Evolutionary conservation across 2,329 filamentous ascomycete genomes (phyloP), one percentile per base, ranked within the genome.

Genomic region (Clarireedia homoeocarpa): DNA sequence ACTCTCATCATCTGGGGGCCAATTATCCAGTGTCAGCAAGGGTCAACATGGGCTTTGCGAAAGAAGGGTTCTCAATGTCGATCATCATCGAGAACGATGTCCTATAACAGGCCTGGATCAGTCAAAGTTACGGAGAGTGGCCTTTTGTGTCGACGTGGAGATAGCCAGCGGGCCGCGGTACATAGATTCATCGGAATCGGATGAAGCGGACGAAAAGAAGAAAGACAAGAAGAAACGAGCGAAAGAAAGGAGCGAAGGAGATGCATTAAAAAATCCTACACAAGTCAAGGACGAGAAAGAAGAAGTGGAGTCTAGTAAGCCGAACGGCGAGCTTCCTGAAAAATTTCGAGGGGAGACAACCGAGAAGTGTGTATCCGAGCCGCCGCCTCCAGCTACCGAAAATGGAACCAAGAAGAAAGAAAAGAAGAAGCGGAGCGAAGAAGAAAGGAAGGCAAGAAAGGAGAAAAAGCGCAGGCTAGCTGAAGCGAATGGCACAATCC

Each of bases 91-190:
- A 44, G 85, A 92, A 67, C 78, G 94, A 61, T 95, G 90, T 69
- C 79, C 82, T 24, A 83, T 97, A 30, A 75, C 82, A 4, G 91
- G 95, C 62, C 76, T 99, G 48, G 85, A 91, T 62, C 83, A 86
- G 65, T 82, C 83, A 49, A 96, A 94, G 69, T 72, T 99, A 58
- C 82, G 90, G 53, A 83, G 91, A 53, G 94, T 99, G 0, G 88
- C 92, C 0, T 99, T 99, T 67, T 96, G 89, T 64, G 94, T 99
- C 2, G 94, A 99, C 67, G 91, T 99, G 4, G 94, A 99, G 71
- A 95, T 99, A 67, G 92, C 92, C 3, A 89, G 91, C 0, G 84
- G 89, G 67, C 89, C 91, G 24, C 85, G 83, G 63, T 94, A 95
- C 63, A 73, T 76, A 14, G 88, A 94, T 3, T 77, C 77, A 15